A percentile compares a stretch with the other conserved stretches of the same genome.
phyloP scores from a whole-genome alignment of 805 yeast genomes.

The Starmera quercuum region DNA sequence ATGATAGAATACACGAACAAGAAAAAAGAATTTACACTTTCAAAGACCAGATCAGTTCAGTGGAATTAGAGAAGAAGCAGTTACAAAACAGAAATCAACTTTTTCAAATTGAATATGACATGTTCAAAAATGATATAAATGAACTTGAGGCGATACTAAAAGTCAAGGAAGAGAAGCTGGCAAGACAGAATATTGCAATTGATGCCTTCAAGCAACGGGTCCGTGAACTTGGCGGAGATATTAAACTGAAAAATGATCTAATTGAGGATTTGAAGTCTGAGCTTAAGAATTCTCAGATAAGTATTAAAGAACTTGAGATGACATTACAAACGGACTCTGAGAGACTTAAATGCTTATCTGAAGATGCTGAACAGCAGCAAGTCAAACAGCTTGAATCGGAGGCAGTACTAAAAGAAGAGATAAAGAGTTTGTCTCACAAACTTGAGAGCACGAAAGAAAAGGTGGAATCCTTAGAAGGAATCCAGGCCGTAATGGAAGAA shows the following conservation, averaged over 20 bases:
- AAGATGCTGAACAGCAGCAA: constrained; percentile 4
- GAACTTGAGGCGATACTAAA: constrained; percentile 7
- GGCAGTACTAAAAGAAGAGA: background rate
- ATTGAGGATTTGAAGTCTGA: constrained; percentile 1
- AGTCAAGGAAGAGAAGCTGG: constrained; percentile 8
- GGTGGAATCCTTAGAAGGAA: background rate
- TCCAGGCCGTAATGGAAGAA: background rate
- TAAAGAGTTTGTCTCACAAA: background rate
- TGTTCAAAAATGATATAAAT: constrained; percentile 12
- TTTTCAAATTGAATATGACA: constrained; percentile 11
- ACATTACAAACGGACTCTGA: constrained; percentile 12
- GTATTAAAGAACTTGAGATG: constrained; percentile 11
- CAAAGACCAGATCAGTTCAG: constrained; percentile 12
- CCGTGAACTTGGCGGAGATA: constrained; percentile 1
- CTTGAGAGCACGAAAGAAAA: background rate
- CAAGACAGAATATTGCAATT: constrained; percentile 10
- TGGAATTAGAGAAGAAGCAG: constrained; percentile 13
- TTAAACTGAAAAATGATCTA: constrained; percentile 12
- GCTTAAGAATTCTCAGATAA: constrained; percentile 1
- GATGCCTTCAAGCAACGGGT: constrained; percentile 15
- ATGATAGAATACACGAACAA: constrained; percentile 6
- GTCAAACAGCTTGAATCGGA: background rate
- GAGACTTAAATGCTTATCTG: too few relatives aligned
- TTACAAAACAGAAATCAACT: constrained; percentile 11
- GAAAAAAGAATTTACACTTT: constrained; percentile 12